A percentile compares a stretch with the other conserved stretches of the same genome.
Evolutionary conservation across 768 basidiomycete genomes (phyloP).

Genomic region (Cystobasidium onofrii): DNA sequence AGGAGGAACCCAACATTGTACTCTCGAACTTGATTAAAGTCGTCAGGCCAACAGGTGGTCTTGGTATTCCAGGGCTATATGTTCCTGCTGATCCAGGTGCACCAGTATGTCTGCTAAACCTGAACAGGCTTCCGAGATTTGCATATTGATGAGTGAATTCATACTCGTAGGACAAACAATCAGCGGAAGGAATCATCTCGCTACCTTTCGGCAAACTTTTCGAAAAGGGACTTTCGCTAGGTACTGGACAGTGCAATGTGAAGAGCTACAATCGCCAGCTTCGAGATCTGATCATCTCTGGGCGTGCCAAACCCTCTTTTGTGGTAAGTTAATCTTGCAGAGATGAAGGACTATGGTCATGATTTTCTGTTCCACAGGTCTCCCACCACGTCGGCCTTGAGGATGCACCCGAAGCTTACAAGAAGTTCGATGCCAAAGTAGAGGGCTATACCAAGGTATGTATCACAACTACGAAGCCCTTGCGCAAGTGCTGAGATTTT

Average conservation of each 20-base stretch:
- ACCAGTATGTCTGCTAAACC: slow-evolving; percentile 45
- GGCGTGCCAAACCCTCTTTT: slow-evolving; percentile 54
- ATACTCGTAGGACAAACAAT: neutral
- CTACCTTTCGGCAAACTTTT: slow-evolving; percentile 55
- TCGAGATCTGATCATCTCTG: slow-evolving; percentile 54
- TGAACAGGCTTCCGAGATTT: no score
- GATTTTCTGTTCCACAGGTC: slow-evolving; percentile 2
- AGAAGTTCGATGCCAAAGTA: slow-evolving; percentile 50
- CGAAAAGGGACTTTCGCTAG: slow-evolving; percentile 54
- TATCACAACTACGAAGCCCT: no score
- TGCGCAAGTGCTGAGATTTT: no score
- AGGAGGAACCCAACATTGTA: slow-evolving; percentile 54
- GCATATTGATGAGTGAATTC: neutral
- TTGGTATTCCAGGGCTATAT: slow-evolving; percentile 53
- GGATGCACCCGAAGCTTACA: slow-evolving; percentile 52
- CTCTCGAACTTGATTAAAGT: slow-evolving; percentile 53
- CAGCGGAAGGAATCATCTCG: slow-evolving; percentile 51
- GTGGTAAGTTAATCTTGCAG: slow-evolving; percentile 46
- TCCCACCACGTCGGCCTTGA: slow-evolving; percentile 52
- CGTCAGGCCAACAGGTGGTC: slow-evolving; percentile 54
- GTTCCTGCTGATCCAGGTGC: slow-evolving; percentile 57
- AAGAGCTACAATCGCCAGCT: slow-evolving; percentile 52
- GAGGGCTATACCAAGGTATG: slow-evolving; percentile 9
- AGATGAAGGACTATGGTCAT: neutral
- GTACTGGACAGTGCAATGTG: slow-evolving; percentile 52